Evolutionary conservation across 2,329 filamentous ascomycete genomes (phyloP).

Genomic region (Saccharata proteae): DNA sequence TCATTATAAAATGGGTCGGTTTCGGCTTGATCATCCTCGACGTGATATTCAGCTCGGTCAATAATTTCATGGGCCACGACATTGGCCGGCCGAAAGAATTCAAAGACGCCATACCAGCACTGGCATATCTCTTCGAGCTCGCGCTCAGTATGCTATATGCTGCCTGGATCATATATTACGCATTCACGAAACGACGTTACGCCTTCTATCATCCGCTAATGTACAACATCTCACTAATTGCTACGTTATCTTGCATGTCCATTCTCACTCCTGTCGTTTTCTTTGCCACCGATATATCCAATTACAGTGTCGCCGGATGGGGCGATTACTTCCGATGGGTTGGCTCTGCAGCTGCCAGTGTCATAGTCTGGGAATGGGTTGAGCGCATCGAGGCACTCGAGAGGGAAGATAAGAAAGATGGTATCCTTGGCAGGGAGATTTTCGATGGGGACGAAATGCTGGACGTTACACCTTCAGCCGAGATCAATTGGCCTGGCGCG

Average conservation of each 20-base stretch:
- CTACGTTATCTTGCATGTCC: slow-evolving; percentile 64
- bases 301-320: slow-evolving; percentile 79
- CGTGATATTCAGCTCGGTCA: slow-evolving; percentile 79
- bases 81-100: slow-evolving; percentile 60
- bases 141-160: slow-evolving; percentile 79
- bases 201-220: slow-evolving; percentile 84
- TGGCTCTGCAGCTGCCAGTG: slow-evolving; percentile 84
- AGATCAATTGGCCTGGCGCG: slow-evolving; percentile 38
- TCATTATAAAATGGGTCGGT: slow-evolving; percentile 97
- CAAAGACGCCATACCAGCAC: slow-evolving; percentile 76
- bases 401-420: slow-evolving; percentile 86
- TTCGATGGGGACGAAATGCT: slow-evolving; percentile 94
- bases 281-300: slow-evolving; percentile 81
- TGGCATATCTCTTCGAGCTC: slow-evolving; percentile 84
- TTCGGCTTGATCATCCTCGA: slow-evolving; percentile 88
- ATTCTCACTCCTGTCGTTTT: slow-evolving; percentile 84
- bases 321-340: slow-evolving; percentile 95
- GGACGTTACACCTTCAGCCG: slow-evolving; percentile 50
- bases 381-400: slow-evolving; percentile 88
- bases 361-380: slow-evolving; percentile 98
- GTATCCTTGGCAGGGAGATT: slow-evolving; percentile 78
- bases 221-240: slow-evolving; percentile 77
- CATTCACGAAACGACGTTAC: slow-evolving; percentile 81
- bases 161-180: slow-evolving; percentile 88
- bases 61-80: slow-evolving; percentile 61